Percentiles rank a stretch among this genome's conserved stretches.
phyloP scores from a whole-genome alignment of 1,284 basidiomycete genomes.

The Sanghuangporus baumii region DNA sequence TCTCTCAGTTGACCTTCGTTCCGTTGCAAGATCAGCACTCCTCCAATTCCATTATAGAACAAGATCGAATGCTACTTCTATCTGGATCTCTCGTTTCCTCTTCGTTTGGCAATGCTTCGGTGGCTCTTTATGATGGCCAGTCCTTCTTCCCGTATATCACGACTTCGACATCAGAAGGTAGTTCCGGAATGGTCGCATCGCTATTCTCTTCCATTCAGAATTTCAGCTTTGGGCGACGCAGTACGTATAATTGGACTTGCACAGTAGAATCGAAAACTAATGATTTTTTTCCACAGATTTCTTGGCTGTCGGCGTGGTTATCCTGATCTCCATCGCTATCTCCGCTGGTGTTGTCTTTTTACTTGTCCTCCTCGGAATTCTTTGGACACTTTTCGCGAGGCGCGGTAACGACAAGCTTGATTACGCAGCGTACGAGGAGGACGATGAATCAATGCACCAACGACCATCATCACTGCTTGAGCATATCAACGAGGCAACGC shows the following conservation, averaged over 20 bases:
- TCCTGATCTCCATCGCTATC: constrained; percentile 96
- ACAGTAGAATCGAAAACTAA: constrained; percentile 9
- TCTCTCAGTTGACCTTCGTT: constrained; percentile 87
- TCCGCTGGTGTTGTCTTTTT: constrained; percentile 93
- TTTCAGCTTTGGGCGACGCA: constrained; percentile 68
- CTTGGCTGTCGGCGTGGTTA: constrained; percentile 89
- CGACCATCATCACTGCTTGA: constrained; percentile 76
- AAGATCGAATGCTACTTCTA: constrained; percentile 87
- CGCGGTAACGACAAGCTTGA: constrained; percentile 68
- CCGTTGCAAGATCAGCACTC: constrained; percentile 75
- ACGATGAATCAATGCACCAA: constrained; percentile 67
- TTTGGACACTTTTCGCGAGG: constrained; percentile 84
- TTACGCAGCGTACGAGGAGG: constrained; percentile 49
- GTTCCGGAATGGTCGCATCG: constrained; percentile 67
- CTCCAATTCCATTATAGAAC: constrained; percentile 68
- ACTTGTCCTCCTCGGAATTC: constrained; percentile 79
- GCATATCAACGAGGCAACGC: constrained; percentile 83
- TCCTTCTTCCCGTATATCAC: constrained; percentile 81
- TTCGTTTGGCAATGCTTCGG: constrained; percentile 73
- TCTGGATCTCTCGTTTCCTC: constrained; percentile 75
- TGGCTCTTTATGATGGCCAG: constrained; percentile 85
- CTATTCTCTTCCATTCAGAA: constrained; percentile 77
- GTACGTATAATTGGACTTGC: constrained; percentile 40
- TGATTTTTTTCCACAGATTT: constrained; percentile 48
- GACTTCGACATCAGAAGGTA: constrained; percentile 62